Evolutionary conservation across 306 rosid species (phyloP), one percentile per base, ranked within the genome.

Genomic region (Cucumis melo): DNA sequence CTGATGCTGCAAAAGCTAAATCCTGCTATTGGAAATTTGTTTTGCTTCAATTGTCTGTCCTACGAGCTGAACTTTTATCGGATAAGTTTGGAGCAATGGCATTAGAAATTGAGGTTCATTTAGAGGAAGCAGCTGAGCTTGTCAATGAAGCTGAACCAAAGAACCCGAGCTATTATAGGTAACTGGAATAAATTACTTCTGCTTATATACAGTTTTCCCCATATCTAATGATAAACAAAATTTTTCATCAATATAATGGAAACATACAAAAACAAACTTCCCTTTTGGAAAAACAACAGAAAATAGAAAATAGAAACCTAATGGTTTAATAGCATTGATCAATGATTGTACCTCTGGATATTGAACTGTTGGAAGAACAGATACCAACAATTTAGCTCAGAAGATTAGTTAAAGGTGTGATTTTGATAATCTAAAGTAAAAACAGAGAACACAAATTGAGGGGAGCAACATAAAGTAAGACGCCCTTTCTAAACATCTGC

Each of bases 91-190:
- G 91, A 73, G 83, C 75, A 55, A 92, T 87, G 76, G 82, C 76
- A 70, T 96, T 97, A 29, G 96, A 91, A 83, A 89, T 95, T 34
- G 96, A 92, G 81, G 95, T 91, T 77, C 82, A 87, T 61, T 55
- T 95, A 53, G 98, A 92, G 84, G 99, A 95, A 88, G 97, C 99
- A 41, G 96, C 97, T n/a, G 99, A 92, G 85, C 96, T 95, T 72
- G 88, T 95, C 68, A 83, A 85, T 14, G 81, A 80, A 64, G 87
- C 93, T 83, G 89, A 84, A 81, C 86, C 78, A 84, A 85, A 84
- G 75, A 88, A 95, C 75, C 99, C 97, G 62, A 92, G 86, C 82
- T 95, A 95, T 78, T 92, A 88, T 77, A 89, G 94, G 98, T 88
- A 77, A 86, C 80, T 81, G 73, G 38, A 46, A 23, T 70, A 32